Conservation (phyloP, 768 basidiomycete genomes). For the Lactifluus hygrophoroides region DNA sequence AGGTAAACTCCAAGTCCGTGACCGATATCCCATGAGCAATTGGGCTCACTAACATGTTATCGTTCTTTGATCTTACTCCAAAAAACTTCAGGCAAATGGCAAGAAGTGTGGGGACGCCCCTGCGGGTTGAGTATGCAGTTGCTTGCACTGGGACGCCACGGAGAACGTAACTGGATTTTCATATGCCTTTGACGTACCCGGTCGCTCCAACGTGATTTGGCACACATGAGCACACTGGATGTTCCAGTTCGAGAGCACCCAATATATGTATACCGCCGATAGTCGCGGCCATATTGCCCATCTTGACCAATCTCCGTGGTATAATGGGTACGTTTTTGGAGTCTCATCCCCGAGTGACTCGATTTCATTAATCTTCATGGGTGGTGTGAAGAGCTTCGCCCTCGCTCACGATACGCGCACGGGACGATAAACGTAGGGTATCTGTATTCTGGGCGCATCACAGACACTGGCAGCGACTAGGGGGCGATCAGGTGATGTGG, state of each 20-base stretch:
- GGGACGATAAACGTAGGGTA: slow-evolving; percentile 14
- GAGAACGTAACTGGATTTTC: no score
- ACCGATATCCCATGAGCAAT: no score
- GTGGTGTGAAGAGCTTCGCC: slow-evolving; percentile 21
- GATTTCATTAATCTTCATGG: slow-evolving; percentile 24
- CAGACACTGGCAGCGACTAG: no score
- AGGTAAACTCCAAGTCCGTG: no score
- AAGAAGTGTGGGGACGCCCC: no score
- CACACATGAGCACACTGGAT: slow-evolving; percentile 21
- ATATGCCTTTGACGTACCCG: not conserved
- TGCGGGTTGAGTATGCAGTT: no score
- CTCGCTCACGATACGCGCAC: slow-evolving; percentile 20
- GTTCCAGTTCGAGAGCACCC: slow-evolving; percentile 19
- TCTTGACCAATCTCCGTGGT: slow-evolving; percentile 19
- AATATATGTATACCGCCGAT: slow-evolving; percentile 21
- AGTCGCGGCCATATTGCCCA: slow-evolving; percentile 20
- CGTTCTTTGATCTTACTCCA: no score
- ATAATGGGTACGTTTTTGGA: slow-evolving; percentile 22
- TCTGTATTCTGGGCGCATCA: not conserved
- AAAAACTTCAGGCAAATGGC: no score
- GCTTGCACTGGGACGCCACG: no score
- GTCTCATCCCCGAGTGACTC: slow-evolving; percentile 22
- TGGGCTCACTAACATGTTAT: no score
- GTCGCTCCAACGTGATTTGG: slow-evolving; percentile 11
- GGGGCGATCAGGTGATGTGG: no score